Conservation (phyloP, 2,329 filamentous ascomycete species). For the Aureobasidium vineae region DNA sequence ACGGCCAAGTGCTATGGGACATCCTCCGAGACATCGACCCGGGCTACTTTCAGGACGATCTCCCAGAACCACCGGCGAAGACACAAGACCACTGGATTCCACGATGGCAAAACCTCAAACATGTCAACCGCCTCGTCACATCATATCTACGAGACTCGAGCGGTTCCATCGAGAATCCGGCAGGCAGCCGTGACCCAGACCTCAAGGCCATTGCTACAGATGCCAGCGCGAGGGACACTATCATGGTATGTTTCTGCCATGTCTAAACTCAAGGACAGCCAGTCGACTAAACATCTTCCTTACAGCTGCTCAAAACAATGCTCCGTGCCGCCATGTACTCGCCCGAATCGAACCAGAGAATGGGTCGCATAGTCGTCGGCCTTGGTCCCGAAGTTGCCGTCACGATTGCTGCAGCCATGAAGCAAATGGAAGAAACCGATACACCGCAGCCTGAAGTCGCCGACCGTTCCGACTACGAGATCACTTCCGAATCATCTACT, state of each 20-base stretch:
- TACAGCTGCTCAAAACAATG: constrained; percentile 48
- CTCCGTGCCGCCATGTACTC: constrained; percentile 50
- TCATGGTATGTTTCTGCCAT: constrained; percentile 35
- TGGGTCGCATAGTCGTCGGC: constrained; percentile 44
- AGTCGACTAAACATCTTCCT: neutral
- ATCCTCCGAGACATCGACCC: constrained; percentile 50
- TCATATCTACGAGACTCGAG: constrained; percentile 51
- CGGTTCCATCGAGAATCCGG: constrained; percentile 42
- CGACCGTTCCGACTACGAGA: constrained; percentile 34
- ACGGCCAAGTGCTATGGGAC: constrained; percentile 50
- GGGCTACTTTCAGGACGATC: constrained; percentile 50
- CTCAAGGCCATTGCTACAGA: constrained; percentile 52
- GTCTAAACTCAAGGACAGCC: neutral
- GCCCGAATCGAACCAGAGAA: constrained; percentile 49
- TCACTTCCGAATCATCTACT: constrained; percentile 28
- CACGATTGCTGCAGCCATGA: constrained; percentile 43
- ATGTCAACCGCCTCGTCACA: constrained; percentile 50
- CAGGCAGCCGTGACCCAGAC: constrained; percentile 45
- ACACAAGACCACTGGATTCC: constrained; percentile 51
- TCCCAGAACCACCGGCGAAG: constrained; percentile 47
- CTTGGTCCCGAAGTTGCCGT: constrained; percentile 41
- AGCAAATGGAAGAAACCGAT: constrained; percentile 38
- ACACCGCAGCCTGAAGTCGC: constrained; percentile 32
- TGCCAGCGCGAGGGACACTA: constrained; percentile 39
- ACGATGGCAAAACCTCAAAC: constrained; percentile 55